These are phyloP conservation scores for Apiotrichum laibachii DNA, from an alignment of 1,284 basidiomycete species.

Conservation along the genomic window DNA sequence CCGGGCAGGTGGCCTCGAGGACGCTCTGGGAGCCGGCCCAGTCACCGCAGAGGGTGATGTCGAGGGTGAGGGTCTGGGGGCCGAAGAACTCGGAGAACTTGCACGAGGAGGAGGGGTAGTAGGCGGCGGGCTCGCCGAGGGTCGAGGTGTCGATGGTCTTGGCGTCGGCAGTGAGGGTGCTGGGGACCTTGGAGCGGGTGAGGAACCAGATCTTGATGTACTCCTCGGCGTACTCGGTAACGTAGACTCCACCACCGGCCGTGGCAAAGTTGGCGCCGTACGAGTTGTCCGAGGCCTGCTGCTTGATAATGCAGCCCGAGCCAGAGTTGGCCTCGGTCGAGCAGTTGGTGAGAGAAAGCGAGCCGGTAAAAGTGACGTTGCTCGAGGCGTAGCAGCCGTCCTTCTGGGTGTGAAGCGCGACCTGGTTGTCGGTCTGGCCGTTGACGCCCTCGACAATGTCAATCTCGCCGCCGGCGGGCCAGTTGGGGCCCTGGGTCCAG, in stretches of 20 bases:
- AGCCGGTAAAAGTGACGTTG: slow-evolving; percentile 9
- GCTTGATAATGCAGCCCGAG: slow-evolving; percentile 62
- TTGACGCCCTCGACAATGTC: slow-evolving; percentile 47
- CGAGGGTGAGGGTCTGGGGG: slow-evolving; percentile 67
- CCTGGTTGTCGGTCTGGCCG: slow-evolving; percentile 38
- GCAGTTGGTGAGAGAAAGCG: slow-evolving; percentile 33
- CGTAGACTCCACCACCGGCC: slow-evolving; percentile 66
- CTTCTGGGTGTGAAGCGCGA: slow-evolving; percentile 40
- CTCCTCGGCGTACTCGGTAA: slow-evolving; percentile 63
- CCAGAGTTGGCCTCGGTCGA: slow-evolving; percentile 51
- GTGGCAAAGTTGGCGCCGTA: slow-evolving; percentile 66
- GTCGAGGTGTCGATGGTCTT: slow-evolving; percentile 62
- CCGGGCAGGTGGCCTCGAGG: slow-evolving; percentile 63
- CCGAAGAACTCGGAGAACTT: slow-evolving; percentile 62
- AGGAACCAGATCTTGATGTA: slow-evolving; percentile 70
- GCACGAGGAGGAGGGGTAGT: slow-evolving; percentile 64
- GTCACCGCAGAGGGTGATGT: slow-evolving; percentile 67
- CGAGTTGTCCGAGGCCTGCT: slow-evolving; percentile 55
- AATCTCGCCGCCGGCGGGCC: slow-evolving; percentile 46
- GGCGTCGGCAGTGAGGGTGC: slow-evolving; percentile 56
- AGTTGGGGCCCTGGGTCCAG: slow-evolving; percentile 39
- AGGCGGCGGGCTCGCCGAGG: slow-evolving; percentile 66
- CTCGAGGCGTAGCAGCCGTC: slow-evolving; percentile 17
- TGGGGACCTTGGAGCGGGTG: slow-evolving; percentile 61
- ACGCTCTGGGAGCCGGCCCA: slow-evolving; percentile 58